phyloP scores from a whole-genome alignment of 352 stramenopile genomes.

The Phytophthora hybrid region DNA sequence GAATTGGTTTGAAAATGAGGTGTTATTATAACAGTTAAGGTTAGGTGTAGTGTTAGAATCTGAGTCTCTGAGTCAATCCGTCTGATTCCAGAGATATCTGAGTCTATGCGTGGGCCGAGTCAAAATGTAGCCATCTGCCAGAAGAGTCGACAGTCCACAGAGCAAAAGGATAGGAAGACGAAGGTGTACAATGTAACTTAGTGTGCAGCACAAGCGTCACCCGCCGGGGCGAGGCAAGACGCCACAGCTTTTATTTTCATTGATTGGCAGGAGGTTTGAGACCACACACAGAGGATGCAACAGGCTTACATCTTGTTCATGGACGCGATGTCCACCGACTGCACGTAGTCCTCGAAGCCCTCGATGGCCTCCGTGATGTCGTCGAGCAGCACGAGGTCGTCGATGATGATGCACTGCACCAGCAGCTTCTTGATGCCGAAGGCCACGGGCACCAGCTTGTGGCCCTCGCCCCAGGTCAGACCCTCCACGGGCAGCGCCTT shows the following conservation, averaged over 20 bases:
- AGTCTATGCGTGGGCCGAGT: too few species aligned
- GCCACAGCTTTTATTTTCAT: background rate
- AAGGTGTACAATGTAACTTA: constrained; percentile 4
- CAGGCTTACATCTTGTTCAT: constrained; percentile 89
- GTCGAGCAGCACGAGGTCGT: constrained; percentile 81
- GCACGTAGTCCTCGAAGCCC: constrained; percentile 84
- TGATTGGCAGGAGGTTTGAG: background rate
- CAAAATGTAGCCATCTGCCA: too few species aligned
- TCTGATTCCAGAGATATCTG: too few species aligned
- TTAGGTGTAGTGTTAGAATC: too few species aligned
- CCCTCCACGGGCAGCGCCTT: constrained; percentile 77
- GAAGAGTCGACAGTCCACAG: too few species aligned
- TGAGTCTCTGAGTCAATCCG: too few species aligned
- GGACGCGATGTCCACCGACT: constrained; percentile 83
- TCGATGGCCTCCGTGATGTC: constrained; percentile 87
- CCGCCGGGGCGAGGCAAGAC: background rate
- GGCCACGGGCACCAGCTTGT: too few species aligned
- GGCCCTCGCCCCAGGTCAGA: constrained; percentile 81
- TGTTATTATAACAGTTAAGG: too few species aligned
- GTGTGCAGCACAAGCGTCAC: too few species aligned
- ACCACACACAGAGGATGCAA: background rate
- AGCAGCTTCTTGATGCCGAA: too few species aligned
- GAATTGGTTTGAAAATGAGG: too few species aligned
- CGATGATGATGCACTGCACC: constrained; percentile 71
- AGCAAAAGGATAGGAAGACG: background rate